phyloP scores from a whole-genome alignment of 371 early-diverging fungal species.

The Choanephora cucurbitarum region DNA sequence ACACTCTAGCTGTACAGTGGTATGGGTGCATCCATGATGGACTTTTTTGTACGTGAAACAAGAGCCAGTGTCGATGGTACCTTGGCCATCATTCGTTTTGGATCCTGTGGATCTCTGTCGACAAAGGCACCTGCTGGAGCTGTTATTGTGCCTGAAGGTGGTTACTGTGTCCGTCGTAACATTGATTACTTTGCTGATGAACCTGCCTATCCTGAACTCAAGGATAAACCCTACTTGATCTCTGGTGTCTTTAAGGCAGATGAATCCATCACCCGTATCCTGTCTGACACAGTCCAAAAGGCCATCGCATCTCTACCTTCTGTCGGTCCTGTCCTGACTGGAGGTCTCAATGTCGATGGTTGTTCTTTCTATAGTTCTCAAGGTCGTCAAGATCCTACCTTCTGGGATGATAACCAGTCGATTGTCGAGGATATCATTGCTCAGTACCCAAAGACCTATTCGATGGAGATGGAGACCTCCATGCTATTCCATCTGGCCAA shows the following conservation, averaged over 20 bases:
- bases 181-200: slow-evolving; percentile 68
- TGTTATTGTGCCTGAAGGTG: slow-evolving; percentile 73
- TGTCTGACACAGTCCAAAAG: slow-evolving; percentile 41
- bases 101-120: slow-evolving; percentile 87
- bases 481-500: slow-evolving; percentile 85
- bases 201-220: slow-evolving; percentile 26
- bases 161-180: slow-evolving; percentile 79
- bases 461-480: slow-evolving; percentile 93
- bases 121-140: slow-evolving; percentile 64
- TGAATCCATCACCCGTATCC: slow-evolving; percentile 47
- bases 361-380: slow-evolving; percentile 94
- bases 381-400: slow-evolving; percentile 76
- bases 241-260: slow-evolving; percentile 69
- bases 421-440: slow-evolving; percentile 57
- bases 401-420: slow-evolving; percentile 77
- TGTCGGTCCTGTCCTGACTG: slow-evolving; percentile 60
- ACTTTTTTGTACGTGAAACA: slow-evolving; percentile 91
- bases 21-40: slow-evolving; percentile 91
- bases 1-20: slow-evolving; percentile 27
- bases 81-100: slow-evolving; percentile 83
- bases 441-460: slow-evolving; percentile 63
- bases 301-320: slow-evolving; percentile 31
- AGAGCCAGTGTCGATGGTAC: slow-evolving; percentile 86
- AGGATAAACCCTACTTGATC: slow-evolving; percentile 65
- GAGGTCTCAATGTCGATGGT: slow-evolving; percentile 82